phyloP scores from a whole-genome alignment of 192 early-diverging fungal genomes.

The Pilaira anomala region DNA sequence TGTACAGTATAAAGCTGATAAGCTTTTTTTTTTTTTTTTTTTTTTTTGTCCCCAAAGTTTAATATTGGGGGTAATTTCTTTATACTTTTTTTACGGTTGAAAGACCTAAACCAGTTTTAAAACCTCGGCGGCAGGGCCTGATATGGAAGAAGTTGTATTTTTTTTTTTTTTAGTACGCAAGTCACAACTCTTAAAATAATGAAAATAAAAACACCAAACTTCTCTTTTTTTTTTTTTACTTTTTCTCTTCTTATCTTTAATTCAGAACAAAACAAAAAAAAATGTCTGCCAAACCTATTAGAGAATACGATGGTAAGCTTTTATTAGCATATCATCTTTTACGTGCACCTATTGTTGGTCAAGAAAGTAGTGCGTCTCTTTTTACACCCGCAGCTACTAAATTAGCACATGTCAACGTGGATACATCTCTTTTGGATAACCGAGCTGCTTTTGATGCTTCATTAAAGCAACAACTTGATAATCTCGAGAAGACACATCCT shows the following conservation, averaged over 20 bases:
- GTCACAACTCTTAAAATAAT: not conserved
- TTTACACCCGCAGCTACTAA: constrained; percentile 72
- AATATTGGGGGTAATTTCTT: too few species aligned
- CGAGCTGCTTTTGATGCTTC: constrained; percentile 58
- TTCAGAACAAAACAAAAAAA: constrained; percentile 7
- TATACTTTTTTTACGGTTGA: too few species aligned
- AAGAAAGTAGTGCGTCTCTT: constrained; percentile 47
- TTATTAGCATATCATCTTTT: constrained; percentile 88
- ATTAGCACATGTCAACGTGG: constrained; percentile 78
- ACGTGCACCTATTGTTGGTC: constrained; percentile 59
- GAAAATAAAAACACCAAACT: too few species aligned
- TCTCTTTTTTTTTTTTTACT: not conserved
- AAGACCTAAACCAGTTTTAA: constrained; percentile 13
- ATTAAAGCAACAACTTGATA: constrained; percentile 52
- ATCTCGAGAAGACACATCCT: constrained; percentile 74
- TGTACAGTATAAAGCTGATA: too few species aligned
- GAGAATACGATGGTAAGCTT: constrained; percentile 95
- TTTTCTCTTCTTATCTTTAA: constrained; percentile 15
- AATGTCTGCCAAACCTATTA: constrained; percentile 34
- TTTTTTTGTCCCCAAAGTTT: too few species aligned
- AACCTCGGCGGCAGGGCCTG: constrained; percentile 12
- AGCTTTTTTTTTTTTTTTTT: too few species aligned
- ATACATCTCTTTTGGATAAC: constrained; percentile 54
- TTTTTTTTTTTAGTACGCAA: constrained; percentile 4
- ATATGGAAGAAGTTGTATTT: not conserved